Base-by-base conservation (phyloP, 2,329 filamentous ascomycete species). In the Ambrosiella xylebori region DNA sequence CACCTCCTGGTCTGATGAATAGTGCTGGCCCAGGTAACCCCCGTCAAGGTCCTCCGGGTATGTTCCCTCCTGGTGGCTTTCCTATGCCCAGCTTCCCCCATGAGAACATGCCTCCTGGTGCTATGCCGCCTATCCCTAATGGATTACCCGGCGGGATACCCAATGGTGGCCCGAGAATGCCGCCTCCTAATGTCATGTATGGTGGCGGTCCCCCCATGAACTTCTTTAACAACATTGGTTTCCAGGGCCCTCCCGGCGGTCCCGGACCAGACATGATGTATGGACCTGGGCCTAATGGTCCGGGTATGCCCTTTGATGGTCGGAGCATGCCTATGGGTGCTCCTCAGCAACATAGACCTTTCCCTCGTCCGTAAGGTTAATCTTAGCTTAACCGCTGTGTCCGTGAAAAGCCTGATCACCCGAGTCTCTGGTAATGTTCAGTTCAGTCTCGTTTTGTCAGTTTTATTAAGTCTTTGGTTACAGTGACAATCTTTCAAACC, bases 1-100 rank as follows among this genome's bases (percentile, higher is more conserved):
- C 79, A 27, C 80, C 80, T n/a, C 80, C 79, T 3, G 80, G 80
- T 13, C 71, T 83, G 60, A 68, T 82, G 60, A 67, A 66, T 12
- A 66, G 65, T 15, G 67, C 66, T 5, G 58, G 47, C 19, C 56
- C 59, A 19, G 53, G 19, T 15, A 66, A 66, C 3, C 71, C 67
- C 61, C 71, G 72, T 39, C 71, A 69, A 62, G 72, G 75, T 61
- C 76, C 79, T 67, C 77, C 76, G 56, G 76, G 74, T 61, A 80
- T 81, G 72, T 83, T 82, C 62, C 75, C 62, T 73, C 78, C 12
- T 75, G 74, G 5, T 71, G 69, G 27, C 70, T 58, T 61, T 40
- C 54, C 57, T 7, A 57, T 50, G 8, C 53, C 57, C 37, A 54
- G 55, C n/a, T 27, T 27, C 27, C 27, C 27, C 27, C 27, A 27